Conservation (phyloP, 176 grass and related monocot species). For the Sorghum bicolor region DNA sequence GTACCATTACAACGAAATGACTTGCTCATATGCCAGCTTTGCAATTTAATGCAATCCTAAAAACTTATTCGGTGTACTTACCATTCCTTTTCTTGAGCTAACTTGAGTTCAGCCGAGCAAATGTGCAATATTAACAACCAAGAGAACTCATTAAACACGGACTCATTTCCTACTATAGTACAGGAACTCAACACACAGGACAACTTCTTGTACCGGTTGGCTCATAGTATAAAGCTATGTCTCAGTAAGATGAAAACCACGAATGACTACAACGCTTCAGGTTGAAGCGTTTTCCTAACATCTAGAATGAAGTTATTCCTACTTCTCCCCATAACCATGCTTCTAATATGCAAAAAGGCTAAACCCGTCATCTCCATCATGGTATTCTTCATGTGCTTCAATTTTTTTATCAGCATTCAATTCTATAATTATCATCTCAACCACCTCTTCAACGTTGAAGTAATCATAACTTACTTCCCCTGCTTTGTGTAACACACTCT, state of each 20-base stretch:
- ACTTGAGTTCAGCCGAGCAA: slow-evolving; percentile 21
- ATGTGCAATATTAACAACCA: slow-evolving; percentile 35
- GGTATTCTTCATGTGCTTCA: slow-evolving; percentile 48
- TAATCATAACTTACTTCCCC: slow-evolving; percentile 36
- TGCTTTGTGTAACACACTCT: slow-evolving; percentile 21
- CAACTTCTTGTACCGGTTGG: slow-evolving; percentile 51
- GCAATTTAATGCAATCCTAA: slow-evolving; percentile 22
- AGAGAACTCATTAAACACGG: slow-evolving; percentile 47
- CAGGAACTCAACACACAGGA: slow-evolving; percentile 53
- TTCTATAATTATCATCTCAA: slow-evolving; percentile 53
- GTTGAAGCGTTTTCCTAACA: slow-evolving; percentile 43
- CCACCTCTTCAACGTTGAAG: slow-evolving; percentile 45
- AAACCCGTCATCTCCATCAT: slow-evolving; percentile 54
- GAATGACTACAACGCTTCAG: slow-evolving; percentile 40
- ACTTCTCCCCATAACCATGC: slow-evolving; percentile 14
- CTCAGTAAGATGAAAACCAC: slow-evolving; percentile 39
- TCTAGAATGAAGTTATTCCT: slow-evolving; percentile 47
- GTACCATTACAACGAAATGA: slow-evolving; percentile 3
- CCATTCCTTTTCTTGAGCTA: slow-evolving; percentile 29
- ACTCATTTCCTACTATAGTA: slow-evolving; percentile 47
- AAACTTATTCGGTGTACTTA: neutral
- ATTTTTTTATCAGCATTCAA: slow-evolving; percentile 51
- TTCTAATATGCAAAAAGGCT: slow-evolving; percentile 56
- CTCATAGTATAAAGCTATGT: slow-evolving; percentile 56
- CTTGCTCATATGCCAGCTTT: slow-evolving; percentile 21